Evolutionary conservation across 306 rosid genomes (phyloP).

Genomic region (Corylus avellana): DNA sequence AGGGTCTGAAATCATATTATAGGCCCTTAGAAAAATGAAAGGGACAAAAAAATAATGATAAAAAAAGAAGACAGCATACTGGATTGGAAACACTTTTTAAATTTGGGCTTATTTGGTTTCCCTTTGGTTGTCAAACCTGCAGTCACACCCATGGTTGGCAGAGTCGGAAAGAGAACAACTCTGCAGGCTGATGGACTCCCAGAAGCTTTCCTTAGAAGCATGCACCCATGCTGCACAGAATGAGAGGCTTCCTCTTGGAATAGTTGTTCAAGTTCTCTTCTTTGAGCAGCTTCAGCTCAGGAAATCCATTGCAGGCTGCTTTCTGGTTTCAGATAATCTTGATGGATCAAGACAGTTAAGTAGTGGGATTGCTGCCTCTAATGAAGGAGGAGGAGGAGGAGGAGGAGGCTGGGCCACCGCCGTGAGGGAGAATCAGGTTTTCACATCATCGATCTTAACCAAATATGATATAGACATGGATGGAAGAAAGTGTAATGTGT

Average conservation of each 20-base stretch:
- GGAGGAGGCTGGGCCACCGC: slow-evolving; percentile 98
- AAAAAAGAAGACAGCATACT: neutral
- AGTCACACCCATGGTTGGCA: slow-evolving; percentile 98
- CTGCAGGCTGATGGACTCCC: slow-evolving; percentile 95
- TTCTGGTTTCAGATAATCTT: slow-evolving; percentile 87
- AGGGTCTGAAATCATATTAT: neutral
- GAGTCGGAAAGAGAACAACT: slow-evolving; percentile 92
- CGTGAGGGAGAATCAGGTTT: slow-evolving; percentile 90
- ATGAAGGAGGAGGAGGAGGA: no score
- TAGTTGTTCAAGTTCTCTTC: slow-evolving; percentile 91
- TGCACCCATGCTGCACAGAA: slow-evolving; percentile 99
- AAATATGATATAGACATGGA: slow-evolving; percentile 38
- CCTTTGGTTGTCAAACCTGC: slow-evolving; percentile 35
- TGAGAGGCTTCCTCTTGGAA: slow-evolving; percentile 91
- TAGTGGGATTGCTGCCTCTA: slow-evolving; percentile 71
- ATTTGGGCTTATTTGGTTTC: slow-evolving; percentile 30
- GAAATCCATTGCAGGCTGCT: slow-evolving; percentile 91
- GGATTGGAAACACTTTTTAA: slow-evolving; percentile 12
- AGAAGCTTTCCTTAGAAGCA: slow-evolving; percentile 96
- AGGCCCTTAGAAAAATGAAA: neutral
- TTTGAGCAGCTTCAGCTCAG: slow-evolving; percentile 99
- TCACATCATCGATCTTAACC: slow-evolving; percentile 31
- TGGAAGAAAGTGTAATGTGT: slow-evolving; percentile 33
- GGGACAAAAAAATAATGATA: neutral
- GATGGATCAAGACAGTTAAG: slow-evolving; percentile 86